phyloP scores from a whole-genome alignment of 352 stramenopile genomes.

The Pythium chondricola region DNA sequence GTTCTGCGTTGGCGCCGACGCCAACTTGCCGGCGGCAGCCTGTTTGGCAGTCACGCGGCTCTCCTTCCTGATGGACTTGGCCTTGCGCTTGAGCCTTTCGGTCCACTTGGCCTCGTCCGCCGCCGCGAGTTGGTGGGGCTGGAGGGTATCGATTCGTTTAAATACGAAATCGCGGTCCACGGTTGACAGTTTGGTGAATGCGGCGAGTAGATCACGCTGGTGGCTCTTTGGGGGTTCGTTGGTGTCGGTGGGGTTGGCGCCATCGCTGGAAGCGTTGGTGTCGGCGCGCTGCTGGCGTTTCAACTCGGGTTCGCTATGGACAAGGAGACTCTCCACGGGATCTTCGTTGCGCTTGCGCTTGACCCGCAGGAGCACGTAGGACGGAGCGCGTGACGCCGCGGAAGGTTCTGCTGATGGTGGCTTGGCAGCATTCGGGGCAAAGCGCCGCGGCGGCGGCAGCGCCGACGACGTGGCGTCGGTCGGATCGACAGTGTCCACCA shows the following conservation, averaged over 20 bases:
- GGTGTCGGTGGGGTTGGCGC: background rate
- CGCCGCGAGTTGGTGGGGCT: conserved; percentile 34
- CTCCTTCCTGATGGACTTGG: conserved; percentile 41
- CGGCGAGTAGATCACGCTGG: conserved; percentile 33
- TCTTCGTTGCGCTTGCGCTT: conserved; percentile 83
- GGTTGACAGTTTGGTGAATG: conserved; percentile 61
- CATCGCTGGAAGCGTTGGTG: background rate
- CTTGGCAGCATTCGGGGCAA: conserved; percentile 17
- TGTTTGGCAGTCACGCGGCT: conserved; percentile 33
- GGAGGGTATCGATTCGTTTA: conserved; percentile 79
- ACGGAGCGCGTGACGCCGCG: conserved; percentile 7
- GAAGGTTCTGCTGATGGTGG: background rate
- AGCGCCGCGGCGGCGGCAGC: conserved; percentile 9
- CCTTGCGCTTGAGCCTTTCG: conserved; percentile 61
- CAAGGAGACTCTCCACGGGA: conserved; percentile 58
- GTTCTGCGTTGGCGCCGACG: conserved; percentile 3
- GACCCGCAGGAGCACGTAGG: conserved; percentile 67
- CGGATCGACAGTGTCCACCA: conserved; percentile 4
- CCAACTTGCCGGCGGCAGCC: conserved; percentile 9
- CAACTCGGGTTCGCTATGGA: conserved; percentile 38
- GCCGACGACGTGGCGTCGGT: background rate
- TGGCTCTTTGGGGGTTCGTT: conserved; percentile 1
- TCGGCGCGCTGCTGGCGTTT: conserved; percentile 11
- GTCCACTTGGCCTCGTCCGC: conserved; percentile 46
- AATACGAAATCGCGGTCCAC: conserved; percentile 65